A percentile compares a stretch with the other conserved stretches of the same genome.
Conservation (phyloP, 1,139 yeast species). For the Trichomonascaceae sp. region DNA sequence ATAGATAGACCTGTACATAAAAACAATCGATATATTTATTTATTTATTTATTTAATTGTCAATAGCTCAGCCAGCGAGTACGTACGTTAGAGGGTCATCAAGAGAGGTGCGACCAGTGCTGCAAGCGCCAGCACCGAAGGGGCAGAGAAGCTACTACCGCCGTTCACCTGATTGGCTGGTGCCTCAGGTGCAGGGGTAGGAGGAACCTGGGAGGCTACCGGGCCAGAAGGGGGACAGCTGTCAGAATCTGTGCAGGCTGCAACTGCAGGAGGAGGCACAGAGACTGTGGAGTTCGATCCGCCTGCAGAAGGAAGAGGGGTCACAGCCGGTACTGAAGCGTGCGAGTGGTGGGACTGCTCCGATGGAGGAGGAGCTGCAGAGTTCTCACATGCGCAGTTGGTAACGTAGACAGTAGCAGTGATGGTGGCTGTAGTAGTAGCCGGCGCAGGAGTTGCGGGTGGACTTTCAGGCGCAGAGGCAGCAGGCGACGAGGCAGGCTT, state of each 20-base stretch:
- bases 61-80: slow-evolving; percentile 1
- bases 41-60: not conserved
- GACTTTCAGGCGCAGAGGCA: not conserved
- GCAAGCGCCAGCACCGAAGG: not conserved
- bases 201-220: not conserved
- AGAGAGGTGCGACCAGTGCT: not conserved
- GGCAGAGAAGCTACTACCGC: not conserved
- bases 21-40: not conserved
- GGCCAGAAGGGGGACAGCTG: not conserved
- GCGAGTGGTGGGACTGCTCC: not conserved
- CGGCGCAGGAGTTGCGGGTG: not conserved
- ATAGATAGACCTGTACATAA: not conserved
- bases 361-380: no score
- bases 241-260: not conserved
- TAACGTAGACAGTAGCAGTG: not conserved
- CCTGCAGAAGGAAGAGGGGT: not conserved
- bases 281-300: not conserved
- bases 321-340: not conserved
- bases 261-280: not conserved
- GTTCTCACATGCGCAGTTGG: no score
- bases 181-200: not conserved
- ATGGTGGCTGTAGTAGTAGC: not conserved
- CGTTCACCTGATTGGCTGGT: not conserved
- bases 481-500: not conserved
- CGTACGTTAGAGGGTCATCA: slow-evolving; percentile 1